phyloP scores from a whole-genome alignment of 305 asterid species.

The Petunia hybrid region DNA sequence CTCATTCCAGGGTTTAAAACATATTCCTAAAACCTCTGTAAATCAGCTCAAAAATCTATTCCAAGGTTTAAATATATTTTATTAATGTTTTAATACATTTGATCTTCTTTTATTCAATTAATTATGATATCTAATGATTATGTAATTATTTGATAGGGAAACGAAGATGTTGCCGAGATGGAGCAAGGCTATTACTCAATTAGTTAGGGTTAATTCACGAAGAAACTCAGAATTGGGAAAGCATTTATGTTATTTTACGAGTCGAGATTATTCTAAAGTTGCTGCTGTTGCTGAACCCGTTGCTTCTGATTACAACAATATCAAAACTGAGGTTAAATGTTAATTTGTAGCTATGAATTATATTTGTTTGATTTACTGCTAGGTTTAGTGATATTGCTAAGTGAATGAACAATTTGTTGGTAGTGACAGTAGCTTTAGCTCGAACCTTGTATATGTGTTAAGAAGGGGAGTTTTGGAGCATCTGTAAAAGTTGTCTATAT shows the following conservation, averaged over 20 bases:
- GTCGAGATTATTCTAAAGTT: constrained; percentile 56
- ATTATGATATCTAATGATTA: neutral
- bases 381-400: neutral
- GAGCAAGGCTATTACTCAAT: constrained; percentile 57
- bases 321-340: constrained; percentile 44
- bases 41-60: neutral
- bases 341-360: neutral
- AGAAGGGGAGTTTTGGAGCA: too few relatives aligned
- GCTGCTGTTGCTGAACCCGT: constrained; percentile 60
- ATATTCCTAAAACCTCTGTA: neutral
- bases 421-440: too few relatives aligned
- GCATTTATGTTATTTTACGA: constrained; percentile 41
- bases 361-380: constrained; percentile 17
- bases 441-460: too few relatives aligned
- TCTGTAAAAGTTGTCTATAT: too few relatives aligned
- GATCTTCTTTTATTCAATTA: too few relatives aligned
- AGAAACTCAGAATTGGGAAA: constrained; percentile 42
- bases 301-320: constrained; percentile 37
- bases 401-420: neutral
- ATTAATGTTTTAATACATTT: neutral
- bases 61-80: neutral
- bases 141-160: neutral
- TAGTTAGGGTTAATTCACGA: constrained; percentile 47
- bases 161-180: constrained; percentile 71
- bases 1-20: neutral